These are phyloP conservation scores for Saccharum hybrid DNA, from an alignment of 202 grass and related monocot species.

Conservation along the genomic window DNA sequence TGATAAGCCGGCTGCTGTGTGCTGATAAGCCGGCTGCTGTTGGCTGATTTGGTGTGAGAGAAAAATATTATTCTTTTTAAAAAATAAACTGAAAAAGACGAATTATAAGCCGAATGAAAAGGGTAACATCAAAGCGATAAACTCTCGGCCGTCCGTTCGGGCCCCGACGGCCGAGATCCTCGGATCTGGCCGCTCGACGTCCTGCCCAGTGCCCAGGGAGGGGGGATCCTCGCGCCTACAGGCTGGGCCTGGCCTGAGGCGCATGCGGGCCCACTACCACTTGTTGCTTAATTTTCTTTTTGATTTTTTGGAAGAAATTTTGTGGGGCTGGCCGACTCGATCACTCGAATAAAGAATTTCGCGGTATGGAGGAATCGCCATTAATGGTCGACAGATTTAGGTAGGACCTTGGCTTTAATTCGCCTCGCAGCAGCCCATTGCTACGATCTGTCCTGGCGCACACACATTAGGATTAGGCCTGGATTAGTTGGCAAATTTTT, in stretches of 20 bases:
- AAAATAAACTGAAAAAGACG: too few relatives aligned
- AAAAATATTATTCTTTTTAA: too few relatives aligned
- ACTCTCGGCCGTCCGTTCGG: background rate
- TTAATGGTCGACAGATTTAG: conserved; percentile 50
- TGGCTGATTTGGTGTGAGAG: too few relatives aligned
- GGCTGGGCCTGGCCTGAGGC: conserved; percentile 35
- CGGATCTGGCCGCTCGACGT: background rate
- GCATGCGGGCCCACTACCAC: conserved; percentile 9
- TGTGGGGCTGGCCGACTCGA: background rate
- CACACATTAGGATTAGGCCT: too few relatives aligned
- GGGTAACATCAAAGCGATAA: background rate
- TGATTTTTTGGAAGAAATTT: background rate
- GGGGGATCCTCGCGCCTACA: conserved; percentile 33
- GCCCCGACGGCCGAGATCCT: conserved; percentile 9
- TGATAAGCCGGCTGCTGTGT: too few relatives aligned
- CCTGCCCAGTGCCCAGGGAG: background rate
- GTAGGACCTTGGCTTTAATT: conserved; percentile 39
- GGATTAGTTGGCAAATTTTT: too few relatives aligned
- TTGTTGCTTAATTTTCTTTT: background rate
- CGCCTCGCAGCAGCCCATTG: background rate
- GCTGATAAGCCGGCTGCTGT: too few relatives aligned
- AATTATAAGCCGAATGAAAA: too few relatives aligned
- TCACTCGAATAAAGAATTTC: conserved; percentile 5
- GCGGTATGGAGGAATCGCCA: conserved; percentile 10
- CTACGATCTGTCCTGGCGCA: conserved; percentile 9